A percentile compares a stretch with the other conserved stretches of the same genome.
These are phyloP conservation scores for Quercus suber DNA, from an alignment of 306 rosid genomes.

Conservation along the genomic window DNA sequence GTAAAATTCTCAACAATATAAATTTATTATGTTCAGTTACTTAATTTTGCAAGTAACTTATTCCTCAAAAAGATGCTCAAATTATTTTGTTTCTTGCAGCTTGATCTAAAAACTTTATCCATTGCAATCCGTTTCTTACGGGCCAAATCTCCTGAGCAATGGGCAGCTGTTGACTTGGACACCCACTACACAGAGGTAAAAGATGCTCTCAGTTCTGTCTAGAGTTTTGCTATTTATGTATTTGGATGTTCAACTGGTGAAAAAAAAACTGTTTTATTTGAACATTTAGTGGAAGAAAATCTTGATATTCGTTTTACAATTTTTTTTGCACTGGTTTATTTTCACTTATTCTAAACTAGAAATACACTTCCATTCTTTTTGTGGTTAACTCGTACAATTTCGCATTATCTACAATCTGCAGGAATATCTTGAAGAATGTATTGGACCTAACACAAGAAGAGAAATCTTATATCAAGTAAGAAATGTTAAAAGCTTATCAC, in stretches of 20 bases:
- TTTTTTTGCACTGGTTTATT: background rate
- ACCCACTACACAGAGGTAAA: conserved; percentile 86
- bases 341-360: conserved; percentile 1
- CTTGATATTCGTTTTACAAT: background rate
- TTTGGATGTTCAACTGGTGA: background rate
- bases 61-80: background rate
- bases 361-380: background rate
- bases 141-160: conserved; percentile 92
- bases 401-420: conserved; percentile 32
- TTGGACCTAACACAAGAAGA: conserved; percentile 70
- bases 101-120: conserved; percentile 56
- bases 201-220: background rate
- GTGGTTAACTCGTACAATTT: conserved; percentile 16
- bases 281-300: background rate
- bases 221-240: background rate
- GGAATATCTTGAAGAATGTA: conserved; percentile 90
- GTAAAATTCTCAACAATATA: no score
- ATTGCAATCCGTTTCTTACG: conserved; percentile 76
- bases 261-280: background rate
- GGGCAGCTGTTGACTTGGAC: conserved; percentile 97
- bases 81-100: conserved; percentile 40
- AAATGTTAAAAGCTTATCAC: background rate
- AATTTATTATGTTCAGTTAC: no score
- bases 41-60: background rate
- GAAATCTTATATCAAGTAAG: conserved; percentile 71